phyloP scores from a whole-genome alignment of 805 yeast genomes.

The Saturnispora ahearnii region DNA sequence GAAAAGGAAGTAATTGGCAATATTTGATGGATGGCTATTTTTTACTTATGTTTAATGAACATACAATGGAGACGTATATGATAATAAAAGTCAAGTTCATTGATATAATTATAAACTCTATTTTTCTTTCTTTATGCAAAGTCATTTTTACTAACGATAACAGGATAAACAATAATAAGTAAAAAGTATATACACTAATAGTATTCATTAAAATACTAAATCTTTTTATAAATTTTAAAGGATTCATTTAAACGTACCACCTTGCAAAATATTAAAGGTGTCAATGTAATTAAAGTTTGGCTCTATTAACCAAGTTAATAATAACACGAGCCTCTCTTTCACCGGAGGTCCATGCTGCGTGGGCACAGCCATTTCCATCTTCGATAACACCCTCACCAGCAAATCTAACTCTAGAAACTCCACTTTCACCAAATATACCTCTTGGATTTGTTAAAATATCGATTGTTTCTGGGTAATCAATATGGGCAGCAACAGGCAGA shows the following conservation, averaged over 20 bases:
- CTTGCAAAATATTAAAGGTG: slow-evolving; percentile 22
- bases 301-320: slow-evolving; percentile 16
- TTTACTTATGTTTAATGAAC: no score
- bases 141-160: background rate
- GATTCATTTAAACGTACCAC: background rate
- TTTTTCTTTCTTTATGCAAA: background rate
- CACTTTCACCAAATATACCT: slow-evolving; percentile 30
- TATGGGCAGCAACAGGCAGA: slow-evolving; percentile 23
- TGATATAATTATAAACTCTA: no score
- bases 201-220: no score
- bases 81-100: no score
- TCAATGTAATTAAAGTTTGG: slow-evolving; percentile 17
- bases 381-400: slow-evolving; percentile 48
- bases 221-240: background rate
- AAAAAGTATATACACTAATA: background rate
- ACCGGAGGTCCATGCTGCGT: slow-evolving; percentile 49
- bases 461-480: slow-evolving; percentile 22
- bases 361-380: slow-evolving; percentile 50
- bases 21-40: no score
- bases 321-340: slow-evolving; percentile 35
- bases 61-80: no score
- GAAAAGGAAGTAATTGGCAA: no score
- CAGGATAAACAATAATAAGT: background rate
- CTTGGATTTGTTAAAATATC: slow-evolving; percentile 31
- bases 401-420: slow-evolving; percentile 36